Conservation (phyloP, 1,284 basidiomycete species). For the Austroboletus rostrupii region DNA sequence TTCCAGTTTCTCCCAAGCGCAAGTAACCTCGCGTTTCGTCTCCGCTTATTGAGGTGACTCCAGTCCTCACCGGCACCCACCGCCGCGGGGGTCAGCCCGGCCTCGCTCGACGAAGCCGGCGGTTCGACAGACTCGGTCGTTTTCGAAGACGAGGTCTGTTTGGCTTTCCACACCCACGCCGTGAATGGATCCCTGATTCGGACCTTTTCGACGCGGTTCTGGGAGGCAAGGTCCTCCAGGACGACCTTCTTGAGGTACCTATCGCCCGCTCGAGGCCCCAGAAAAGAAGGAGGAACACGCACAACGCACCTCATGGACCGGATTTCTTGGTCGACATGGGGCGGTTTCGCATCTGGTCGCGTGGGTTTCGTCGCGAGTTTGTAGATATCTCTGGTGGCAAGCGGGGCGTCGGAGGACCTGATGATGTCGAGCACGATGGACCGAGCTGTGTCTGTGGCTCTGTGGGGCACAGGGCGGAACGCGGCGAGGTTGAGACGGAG, state of each 20-base stretch:
- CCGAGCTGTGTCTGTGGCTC: conserved; percentile 26
- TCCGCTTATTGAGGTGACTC: conserved; percentile 52
- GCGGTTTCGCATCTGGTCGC: conserved; percentile 20
- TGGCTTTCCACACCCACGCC: conserved; percentile 40
- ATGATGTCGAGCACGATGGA: conserved; percentile 20
- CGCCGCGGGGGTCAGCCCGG: conserved; percentile 27
- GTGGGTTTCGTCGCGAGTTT: conserved; percentile 15
- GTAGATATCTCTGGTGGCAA: conserved; percentile 30
- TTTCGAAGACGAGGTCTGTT: conserved; percentile 6
- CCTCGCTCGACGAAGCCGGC: conserved; percentile 3
- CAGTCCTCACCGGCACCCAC: conserved; percentile 53
- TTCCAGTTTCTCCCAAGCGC: conserved; percentile 33
- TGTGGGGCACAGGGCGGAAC: conserved; percentile 24
- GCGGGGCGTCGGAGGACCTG: conserved; percentile 19
- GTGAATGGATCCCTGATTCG: conserved; percentile 31
- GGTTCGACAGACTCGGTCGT: background rate
- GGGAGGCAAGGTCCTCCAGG: conserved; percentile 44
- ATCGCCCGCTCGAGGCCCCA: background rate
- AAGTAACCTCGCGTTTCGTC: conserved; percentile 39
- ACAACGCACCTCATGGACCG: conserved; percentile 46
- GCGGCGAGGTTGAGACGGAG: conserved; percentile 10
- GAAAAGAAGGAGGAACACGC: background rate
- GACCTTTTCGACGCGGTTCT: conserved; percentile 42
- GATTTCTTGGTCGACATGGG: conserved; percentile 43
- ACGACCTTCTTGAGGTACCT: conserved; percentile 60